Evolutionary conservation across 2,329 filamentous ascomycete species (phyloP).

Genomic region (Botryotinia calthae): DNA sequence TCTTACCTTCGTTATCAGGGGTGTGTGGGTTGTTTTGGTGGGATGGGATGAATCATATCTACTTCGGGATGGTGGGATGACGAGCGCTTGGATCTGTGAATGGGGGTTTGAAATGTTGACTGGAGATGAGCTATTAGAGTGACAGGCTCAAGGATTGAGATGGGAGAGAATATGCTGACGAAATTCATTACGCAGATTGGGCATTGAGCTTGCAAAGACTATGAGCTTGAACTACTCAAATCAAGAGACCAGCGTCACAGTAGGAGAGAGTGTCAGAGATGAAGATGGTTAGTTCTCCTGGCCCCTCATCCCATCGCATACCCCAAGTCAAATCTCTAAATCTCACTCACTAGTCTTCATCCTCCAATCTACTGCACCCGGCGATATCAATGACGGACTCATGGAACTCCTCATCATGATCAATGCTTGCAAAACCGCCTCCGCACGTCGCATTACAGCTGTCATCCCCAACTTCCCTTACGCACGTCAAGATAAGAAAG

Average conservation of each 20-base stretch:
- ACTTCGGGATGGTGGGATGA: not conserved
- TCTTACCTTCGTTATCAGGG: not conserved
- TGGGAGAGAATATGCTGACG: slow-evolving; percentile 7
- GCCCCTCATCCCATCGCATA: not conserved
- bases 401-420: slow-evolving; percentile 99
- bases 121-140: not conserved
- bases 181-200: slow-evolving; percentile 52
- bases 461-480: slow-evolving; percentile 97
- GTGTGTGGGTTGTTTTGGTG: not conserved
- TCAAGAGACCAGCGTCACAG: slow-evolving; percentile 85
- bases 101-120: not conserved
- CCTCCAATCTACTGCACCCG: slow-evolving; percentile 88
- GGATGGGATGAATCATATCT: not conserved
- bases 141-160: slow-evolving; percentile 2
- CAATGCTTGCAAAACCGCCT: slow-evolving; percentile 85
- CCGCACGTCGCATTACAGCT: slow-evolving; percentile 87
- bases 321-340: not conserved
- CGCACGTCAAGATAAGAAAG: slow-evolving; percentile 96
- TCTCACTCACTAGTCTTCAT: slow-evolving; percentile 70
- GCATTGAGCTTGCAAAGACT: slow-evolving; percentile 75
- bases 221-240: slow-evolving; percentile 83
- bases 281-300: slow-evolving; percentile 66
- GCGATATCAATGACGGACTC: slow-evolving; percentile 95
- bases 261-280: slow-evolving; percentile 92
- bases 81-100: not conserved